A percentile compares a stretch with the other conserved stretches of the same genome.
Evolutionary conservation across 139 green algal genomes (phyloP).

Genomic region (Coccomyxa sp.): DNA sequence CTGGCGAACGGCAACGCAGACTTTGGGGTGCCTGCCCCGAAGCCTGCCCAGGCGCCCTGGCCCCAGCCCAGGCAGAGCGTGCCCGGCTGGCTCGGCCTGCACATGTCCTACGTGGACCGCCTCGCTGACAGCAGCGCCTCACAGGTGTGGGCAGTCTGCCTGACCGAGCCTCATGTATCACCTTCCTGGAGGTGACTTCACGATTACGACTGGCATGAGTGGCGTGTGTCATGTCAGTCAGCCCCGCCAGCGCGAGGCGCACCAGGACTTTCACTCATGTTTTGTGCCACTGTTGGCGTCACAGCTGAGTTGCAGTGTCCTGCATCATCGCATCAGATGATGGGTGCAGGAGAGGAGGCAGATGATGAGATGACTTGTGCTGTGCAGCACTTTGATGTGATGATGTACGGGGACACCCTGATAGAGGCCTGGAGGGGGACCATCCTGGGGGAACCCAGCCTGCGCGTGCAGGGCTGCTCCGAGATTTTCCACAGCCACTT

Average conservation of each 20-base stretch:
- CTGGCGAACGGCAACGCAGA: background rate
- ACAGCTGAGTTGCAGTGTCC: too few relatives aligned
- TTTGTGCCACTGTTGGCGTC: too few relatives aligned
- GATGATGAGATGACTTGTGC: too few relatives aligned
- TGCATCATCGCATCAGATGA: too few relatives aligned
- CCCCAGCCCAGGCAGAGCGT: background rate
- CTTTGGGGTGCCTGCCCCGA: background rate
- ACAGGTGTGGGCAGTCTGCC: too few relatives aligned
- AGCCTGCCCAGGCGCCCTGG: background rate
- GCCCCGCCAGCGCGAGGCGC: too few relatives aligned
- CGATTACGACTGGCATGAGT: too few relatives aligned
- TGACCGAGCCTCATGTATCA: too few relatives aligned
- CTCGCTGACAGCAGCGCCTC: background rate
- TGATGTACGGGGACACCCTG: conserved; percentile 9
- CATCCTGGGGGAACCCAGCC: background rate
- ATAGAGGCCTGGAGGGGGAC: conserved; percentile 11
- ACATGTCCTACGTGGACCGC: background rate
- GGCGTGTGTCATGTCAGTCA: too few relatives aligned
- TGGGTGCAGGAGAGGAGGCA: too few relatives aligned
- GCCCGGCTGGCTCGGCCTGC: background rate
- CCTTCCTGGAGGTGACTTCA: too few relatives aligned
- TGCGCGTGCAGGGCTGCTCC: background rate
- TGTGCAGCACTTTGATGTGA: background rate
- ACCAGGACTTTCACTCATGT: too few relatives aligned
- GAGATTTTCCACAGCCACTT: conserved; percentile 3